Evolutionary conservation across 768 basidiomycete genomes (phyloP).

Genomic region (Lentinula sp.): DNA sequence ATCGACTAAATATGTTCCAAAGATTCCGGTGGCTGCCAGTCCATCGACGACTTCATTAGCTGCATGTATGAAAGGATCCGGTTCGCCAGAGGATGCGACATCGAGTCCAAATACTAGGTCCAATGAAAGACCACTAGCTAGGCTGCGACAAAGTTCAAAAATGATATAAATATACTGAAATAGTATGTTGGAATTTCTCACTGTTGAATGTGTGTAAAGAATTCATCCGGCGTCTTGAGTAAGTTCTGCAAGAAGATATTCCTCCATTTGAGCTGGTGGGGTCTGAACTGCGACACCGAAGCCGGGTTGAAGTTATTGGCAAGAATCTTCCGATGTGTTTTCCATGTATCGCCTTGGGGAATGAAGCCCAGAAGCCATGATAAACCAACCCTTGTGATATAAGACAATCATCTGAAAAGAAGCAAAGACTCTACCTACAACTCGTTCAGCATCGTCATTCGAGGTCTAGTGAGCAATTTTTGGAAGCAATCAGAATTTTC

Average conservation of each 20-base stretch:
- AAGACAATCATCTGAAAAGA: background rate
- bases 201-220: conserved; percentile 14
- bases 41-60: conserved; percentile 13
- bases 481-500: background rate
- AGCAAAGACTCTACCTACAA: conserved; percentile 6
- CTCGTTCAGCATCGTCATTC: conserved; percentile 16
- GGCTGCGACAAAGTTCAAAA: background rate
- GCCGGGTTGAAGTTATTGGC: conserved; percentile 9
- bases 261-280: conserved; percentile 11
- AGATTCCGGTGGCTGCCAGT: conserved; percentile 10
- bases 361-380: conserved; percentile 18
- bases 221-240: conserved; percentile 7
- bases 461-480: conserved; percentile 6
- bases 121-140: conserved; percentile 12
- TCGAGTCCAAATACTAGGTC: conserved; percentile 15
- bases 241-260: conserved; percentile 13
- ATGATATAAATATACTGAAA: background rate
- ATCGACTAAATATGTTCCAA: conserved; percentile 16
- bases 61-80: conserved; percentile 15
- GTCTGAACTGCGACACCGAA: conserved; percentile 4
- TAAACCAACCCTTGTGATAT: conserved; percentile 11
- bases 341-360: conserved; percentile 14
- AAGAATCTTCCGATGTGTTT: conserved; percentile 13
- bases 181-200: background rate
- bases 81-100: conserved; percentile 13